Conservation (phyloP, 352 stramenopile species). For the Phytophthora kernoviae region DNA sequence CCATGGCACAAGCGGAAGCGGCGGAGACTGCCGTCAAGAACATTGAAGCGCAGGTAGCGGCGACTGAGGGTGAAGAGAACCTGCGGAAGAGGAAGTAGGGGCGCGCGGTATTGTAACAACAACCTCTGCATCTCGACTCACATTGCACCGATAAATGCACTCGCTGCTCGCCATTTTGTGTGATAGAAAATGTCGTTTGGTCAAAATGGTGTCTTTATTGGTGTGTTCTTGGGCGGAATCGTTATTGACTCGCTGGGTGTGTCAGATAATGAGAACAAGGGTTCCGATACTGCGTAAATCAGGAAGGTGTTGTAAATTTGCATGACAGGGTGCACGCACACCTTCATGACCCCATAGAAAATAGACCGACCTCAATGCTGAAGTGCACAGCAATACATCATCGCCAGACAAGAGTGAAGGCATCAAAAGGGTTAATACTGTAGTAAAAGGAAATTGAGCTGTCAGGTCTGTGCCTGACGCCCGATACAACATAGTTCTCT, state of each 20-base stretch:
- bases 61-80: conserved; percentile 36
- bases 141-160: conserved; percentile 25
- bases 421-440: no score
- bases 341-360: no score
- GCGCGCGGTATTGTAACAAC: neutral
- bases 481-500: conserved; percentile 40
- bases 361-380: no score
- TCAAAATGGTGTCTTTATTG: conserved; percentile 17
- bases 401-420: no score
- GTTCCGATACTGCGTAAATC: no score
- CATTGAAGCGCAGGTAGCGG: conserved; percentile 44
- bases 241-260: conserved; percentile 13
- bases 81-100: conserved; percentile 75
- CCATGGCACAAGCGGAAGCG: conserved; percentile 49
- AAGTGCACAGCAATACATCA: no score
- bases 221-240: no score
- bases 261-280: no score
- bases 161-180: conserved; percentile 33
- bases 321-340: no score
- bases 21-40: conserved; percentile 42
- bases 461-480: conserved; percentile 8
- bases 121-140: conserved; percentile 9
- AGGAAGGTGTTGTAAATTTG: no score
- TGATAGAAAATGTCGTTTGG: conserved; percentile 46
- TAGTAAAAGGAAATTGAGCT: conserved; percentile 32